Conservation (phyloP, 2,329 filamentous ascomycete species). For the Penicillium olsonii region DNA sequence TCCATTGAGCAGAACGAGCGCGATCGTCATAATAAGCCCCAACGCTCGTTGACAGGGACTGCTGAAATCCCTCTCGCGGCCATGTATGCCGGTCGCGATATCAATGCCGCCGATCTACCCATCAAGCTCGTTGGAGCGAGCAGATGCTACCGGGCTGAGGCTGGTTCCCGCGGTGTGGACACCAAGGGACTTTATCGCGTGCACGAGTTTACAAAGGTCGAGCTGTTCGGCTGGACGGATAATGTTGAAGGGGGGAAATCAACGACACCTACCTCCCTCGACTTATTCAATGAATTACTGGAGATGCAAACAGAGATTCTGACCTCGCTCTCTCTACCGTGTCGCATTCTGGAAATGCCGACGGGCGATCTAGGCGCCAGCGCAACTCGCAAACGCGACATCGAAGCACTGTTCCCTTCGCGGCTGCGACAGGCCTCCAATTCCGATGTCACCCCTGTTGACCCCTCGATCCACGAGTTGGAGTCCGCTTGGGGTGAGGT, state of each 20-base stretch:
- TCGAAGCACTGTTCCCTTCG: slow-evolving; percentile 91
- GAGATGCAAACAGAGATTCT: slow-evolving; percentile 85
- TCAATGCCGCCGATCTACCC: slow-evolving; percentile 69
- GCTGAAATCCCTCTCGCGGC: slow-evolving; percentile 93
- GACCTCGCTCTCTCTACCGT: slow-evolving; percentile 73
- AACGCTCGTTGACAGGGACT: slow-evolving; percentile 78
- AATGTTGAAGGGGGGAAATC: slow-evolving; percentile 48
- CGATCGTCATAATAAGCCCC: slow-evolving; percentile 64
- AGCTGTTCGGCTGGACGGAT: slow-evolving; percentile 90
- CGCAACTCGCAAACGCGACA: slow-evolving; percentile 83
- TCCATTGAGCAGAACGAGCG: slow-evolving; percentile 66
- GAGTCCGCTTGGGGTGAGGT: slow-evolving; percentile 88
- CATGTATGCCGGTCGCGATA: slow-evolving; percentile 74
- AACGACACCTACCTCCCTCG: slow-evolving; percentile 31
- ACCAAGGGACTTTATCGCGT: slow-evolving; percentile 96
- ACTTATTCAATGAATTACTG: slow-evolving; percentile 81
- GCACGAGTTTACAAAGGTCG: slow-evolving; percentile 98
- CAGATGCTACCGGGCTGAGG: slow-evolving; percentile 94
- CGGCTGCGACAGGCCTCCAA: slow-evolving; percentile 47
- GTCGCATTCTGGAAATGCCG: slow-evolving; percentile 91
- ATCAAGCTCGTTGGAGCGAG: slow-evolving; percentile 80
- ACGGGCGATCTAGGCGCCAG: slow-evolving; percentile 84
- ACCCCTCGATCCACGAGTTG: slow-evolving; percentile 17
- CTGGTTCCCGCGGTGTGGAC: slow-evolving; percentile 82
- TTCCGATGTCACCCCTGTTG: slow-evolving; percentile 2